A percentile compares a stretch with the other conserved stretches of the same genome.
These are phyloP conservation scores for Plasmodium knowlesi DNA, from an alignment of 169 alveolate species.

Conservation along the genomic window DNA sequence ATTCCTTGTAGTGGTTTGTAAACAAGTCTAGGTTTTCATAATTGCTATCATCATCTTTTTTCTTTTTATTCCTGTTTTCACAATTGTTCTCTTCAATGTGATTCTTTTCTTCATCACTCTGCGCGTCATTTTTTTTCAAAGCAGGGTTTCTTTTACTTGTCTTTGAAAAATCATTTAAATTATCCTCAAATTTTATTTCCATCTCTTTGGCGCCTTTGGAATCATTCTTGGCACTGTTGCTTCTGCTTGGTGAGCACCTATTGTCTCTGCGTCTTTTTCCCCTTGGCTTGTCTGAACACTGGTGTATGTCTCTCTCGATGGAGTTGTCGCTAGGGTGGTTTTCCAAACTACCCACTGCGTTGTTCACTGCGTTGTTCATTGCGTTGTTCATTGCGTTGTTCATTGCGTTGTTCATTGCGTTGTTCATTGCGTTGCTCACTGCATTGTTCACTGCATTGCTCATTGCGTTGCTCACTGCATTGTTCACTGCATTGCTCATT, in stretches of 20 bases:
- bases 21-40: constrained; percentile 25
- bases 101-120: not conserved
- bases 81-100: not conserved
- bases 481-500: not conserved
- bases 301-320: not conserved
- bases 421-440: too few species aligned
- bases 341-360: not conserved
- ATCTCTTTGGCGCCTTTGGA: not conserved
- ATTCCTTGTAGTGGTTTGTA: constrained; percentile 15
- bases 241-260: not conserved
- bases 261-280: not conserved
- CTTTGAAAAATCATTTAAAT: not conserved
- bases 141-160: not conserved
- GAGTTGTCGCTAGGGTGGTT: not conserved
- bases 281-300: not conserved
- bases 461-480: too few species aligned
- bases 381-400: not conserved
- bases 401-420: too few species aligned
- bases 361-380: not conserved
- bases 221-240: not conserved
- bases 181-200: not conserved
- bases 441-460: too few species aligned
- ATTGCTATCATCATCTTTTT: not conserved
- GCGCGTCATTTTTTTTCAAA: not conserved
- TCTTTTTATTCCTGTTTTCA: not conserved